Percentiles rank a stretch among this genome's conserved stretches.
Conservation (phyloP, 345 rosid species). For the Erodium maritimum region DNA sequence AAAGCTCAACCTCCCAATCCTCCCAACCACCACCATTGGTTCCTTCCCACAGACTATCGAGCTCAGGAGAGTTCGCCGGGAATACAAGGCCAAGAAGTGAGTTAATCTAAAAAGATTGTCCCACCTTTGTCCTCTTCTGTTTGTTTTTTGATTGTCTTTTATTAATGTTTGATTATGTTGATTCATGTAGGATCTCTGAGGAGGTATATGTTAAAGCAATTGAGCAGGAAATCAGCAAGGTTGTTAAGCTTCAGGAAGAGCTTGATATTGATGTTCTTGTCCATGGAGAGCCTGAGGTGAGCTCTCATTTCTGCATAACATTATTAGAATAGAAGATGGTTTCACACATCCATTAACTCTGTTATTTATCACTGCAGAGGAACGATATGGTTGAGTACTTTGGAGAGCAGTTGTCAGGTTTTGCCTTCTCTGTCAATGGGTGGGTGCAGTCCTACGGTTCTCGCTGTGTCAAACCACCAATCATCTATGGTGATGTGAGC, state of each 20-base stretch:
- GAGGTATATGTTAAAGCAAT: constrained; percentile 80
- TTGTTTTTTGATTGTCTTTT: background rate
- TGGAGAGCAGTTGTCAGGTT: constrained; percentile 92
- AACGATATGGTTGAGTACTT: constrained; percentile 99
- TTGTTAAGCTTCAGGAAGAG: constrained; percentile 81
- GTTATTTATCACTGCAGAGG: constrained; percentile 39
- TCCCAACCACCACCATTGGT: constrained; percentile 93
- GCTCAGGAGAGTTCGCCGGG: constrained; percentile 97
- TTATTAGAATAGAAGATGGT: background rate
- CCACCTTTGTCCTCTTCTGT: background rate
- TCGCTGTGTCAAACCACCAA: constrained; percentile 96
- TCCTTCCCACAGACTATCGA: constrained; percentile 92
- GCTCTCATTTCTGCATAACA: constrained; percentile 1
- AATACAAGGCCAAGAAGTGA: constrained; percentile 93
- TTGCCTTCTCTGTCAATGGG: constrained; percentile 85
- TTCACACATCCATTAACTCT: background rate
- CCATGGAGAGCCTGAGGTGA: constrained; percentile 98
- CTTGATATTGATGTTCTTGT: constrained; percentile 96
- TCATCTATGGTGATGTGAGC: constrained; percentile 97
- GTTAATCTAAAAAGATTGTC: constrained; percentile 10
- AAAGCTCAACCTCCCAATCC: constrained; percentile 90
- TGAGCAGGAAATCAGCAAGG: constrained; percentile 84
- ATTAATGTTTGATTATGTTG: constrained; percentile 5
- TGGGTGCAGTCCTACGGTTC: constrained; percentile 99
- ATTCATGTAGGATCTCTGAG: constrained; percentile 62